Conservation (phyloP, 179 eudicot species). For the Heliamphora pulchella region DNA sequence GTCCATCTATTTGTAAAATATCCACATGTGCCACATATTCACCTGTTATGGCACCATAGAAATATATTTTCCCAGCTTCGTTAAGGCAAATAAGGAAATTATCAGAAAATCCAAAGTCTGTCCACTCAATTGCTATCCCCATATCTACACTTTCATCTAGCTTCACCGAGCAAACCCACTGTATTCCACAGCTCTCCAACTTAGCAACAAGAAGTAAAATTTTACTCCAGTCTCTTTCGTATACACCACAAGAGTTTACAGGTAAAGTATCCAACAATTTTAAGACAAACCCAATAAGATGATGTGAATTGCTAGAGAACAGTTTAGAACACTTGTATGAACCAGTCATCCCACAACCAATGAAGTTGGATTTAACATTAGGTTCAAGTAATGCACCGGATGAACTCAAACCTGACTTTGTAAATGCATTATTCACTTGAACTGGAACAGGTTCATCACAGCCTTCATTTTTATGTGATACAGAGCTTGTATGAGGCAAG, state of each 20-base stretch:
- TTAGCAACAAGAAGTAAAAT: slow-evolving; percentile 56
- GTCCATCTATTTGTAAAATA: slow-evolving; percentile 36
- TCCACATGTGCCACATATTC: slow-evolving; percentile 46
- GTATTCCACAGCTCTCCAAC: slow-evolving; percentile 50
- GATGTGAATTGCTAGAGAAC: slow-evolving; percentile 56
- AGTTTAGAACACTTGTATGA: slow-evolving; percentile 53
- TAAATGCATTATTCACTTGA: slow-evolving; percentile 19
- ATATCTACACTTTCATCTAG: slow-evolving; percentile 35
- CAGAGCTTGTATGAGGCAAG: slow-evolving; percentile 26
- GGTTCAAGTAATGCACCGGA: slow-evolving; percentile 18
- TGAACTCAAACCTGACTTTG: slow-evolving; percentile 20
- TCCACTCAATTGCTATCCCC: slow-evolving; percentile 53
- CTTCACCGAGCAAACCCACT: slow-evolving; percentile 69
- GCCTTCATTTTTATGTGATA: slow-evolving; percentile 25
- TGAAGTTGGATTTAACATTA: slow-evolving; percentile 12
- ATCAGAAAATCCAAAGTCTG: slow-evolving; percentile 72
- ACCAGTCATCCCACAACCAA: slow-evolving; percentile 23
- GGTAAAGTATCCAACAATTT: slow-evolving; percentile 23
- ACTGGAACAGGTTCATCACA: slow-evolving; percentile 15
- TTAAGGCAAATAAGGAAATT: slow-evolving; percentile 67
- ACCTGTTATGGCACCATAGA: slow-evolving; percentile 58
- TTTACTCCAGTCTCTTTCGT: slow-evolving; percentile 25
- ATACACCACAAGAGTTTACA: slow-evolving; percentile 19
- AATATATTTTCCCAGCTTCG: slow-evolving; percentile 47
- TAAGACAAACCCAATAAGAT: slow-evolving; percentile 66